Evolutionary conservation across 2,329 filamentous ascomycete genomes (phyloP).

Genomic region (Penicillium carneum): DNA sequence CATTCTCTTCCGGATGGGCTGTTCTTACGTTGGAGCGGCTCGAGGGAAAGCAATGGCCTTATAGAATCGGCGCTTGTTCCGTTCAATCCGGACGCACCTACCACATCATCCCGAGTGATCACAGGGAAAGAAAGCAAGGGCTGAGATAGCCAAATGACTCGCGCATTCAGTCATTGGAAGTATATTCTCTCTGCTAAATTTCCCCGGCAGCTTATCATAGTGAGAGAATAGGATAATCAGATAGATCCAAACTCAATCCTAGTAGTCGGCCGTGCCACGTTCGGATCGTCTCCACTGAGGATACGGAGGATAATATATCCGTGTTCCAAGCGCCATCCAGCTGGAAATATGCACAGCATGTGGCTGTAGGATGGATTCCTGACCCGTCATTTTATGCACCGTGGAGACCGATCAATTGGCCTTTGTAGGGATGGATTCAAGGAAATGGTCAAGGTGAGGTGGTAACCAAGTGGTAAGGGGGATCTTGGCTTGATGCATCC

Average conservation of each 20-base stretch:
- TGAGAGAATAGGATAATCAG: conserved; percentile 16
- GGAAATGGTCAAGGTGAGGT: background rate
- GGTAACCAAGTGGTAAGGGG: conserved; percentile 1
- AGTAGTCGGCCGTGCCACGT: conserved; percentile 17
- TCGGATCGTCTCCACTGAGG: conserved; percentile 5
- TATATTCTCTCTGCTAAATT: conserved; percentile 1
- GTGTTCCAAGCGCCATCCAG: conserved; percentile 17
- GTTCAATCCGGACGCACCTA: background rate
- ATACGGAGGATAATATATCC: conserved; percentile 23
- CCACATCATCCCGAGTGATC: background rate
- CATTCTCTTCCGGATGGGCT: background rate
- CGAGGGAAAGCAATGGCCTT: background rate
- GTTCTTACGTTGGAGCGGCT: background rate
- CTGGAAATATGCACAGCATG: conserved; percentile 31
- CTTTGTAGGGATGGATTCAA: background rate
- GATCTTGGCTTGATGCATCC: conserved; percentile 10
- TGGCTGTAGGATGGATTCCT: conserved; percentile 20
- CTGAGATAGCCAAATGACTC: background rate
- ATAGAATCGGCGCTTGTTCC: background rate
- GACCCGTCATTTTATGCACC: conserved; percentile 24
- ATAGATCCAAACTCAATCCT: conserved; percentile 25
- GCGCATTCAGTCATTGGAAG: background rate
- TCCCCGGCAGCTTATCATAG: conserved; percentile 19
- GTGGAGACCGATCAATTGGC: background rate
- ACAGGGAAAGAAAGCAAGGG: background rate